Evolutionary conservation across 208 protist species (phyloP), one percentile per base, ranked within the genome.

Genomic region (Wallacemonas sp.): DNA sequence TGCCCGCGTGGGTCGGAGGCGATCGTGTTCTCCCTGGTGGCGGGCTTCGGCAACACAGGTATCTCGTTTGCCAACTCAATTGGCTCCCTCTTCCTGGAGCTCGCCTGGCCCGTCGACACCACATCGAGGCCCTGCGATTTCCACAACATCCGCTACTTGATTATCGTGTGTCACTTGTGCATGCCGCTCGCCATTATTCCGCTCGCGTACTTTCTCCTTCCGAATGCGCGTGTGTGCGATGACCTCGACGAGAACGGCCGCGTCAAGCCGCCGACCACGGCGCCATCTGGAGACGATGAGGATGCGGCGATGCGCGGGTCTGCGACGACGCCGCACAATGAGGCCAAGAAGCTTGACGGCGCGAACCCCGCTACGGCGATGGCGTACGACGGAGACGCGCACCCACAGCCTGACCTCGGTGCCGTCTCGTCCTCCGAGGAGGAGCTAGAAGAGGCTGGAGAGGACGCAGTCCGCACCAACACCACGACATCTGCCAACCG

Each of bases 31-130:
- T 73, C 86, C 11, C 62, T 88, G 2, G 64, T 91, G 24, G 85
- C 82, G 9, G 85, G 80, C 2, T 86, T 82, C 53, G 56, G 78
- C 26, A 86, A 88, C 65, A 74, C 88, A 58, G 84, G 81, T 9
- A 42, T 45, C 24, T 54, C 60, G 21, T 62, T 86, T 14, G 54
- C 76, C 17, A 53, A 33, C 36, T 58, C 66, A 2, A 62, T 81
- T 30, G 79, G 75, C 4, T 70, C 68, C 27, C 28, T 79, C 17
- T 38, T 86, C 30, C 68, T 84, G 42, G 70, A 80, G 33, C 36
- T 62, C 9, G 49, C 72, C 27, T 78, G 66, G 68, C 68, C 68
- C 24, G 75, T 89, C 12, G 41, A 63, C 26, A 65, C 68, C 22
- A 68, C 63, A 21, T 55, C 62, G 0, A 45, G 55, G 14, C 79